A percentile compares a stretch with the other conserved stretches of the same genome.
Conservation (phyloP, 2,329 filamentous ascomycete genomes). For the Fonsecaea monophora region DNA sequence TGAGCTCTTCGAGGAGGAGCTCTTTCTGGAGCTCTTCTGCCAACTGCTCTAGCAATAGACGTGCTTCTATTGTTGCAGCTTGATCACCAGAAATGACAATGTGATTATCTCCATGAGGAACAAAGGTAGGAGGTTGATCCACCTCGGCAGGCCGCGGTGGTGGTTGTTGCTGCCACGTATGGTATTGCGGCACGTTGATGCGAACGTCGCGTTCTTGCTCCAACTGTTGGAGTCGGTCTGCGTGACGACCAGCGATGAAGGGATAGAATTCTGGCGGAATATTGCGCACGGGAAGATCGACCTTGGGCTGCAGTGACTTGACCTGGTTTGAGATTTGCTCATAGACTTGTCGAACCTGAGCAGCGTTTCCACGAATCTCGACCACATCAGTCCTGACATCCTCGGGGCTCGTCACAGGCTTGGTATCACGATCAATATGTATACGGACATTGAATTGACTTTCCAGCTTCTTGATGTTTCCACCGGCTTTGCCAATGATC, state of each 20-base stretch:
- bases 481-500: conserved; percentile 91
- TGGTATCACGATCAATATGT: conserved; percentile 73
- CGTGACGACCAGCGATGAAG: conserved; percentile 84
- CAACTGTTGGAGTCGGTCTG: conserved; percentile 69
- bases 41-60: conserved; percentile 78
- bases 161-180: conserved; percentile 72
- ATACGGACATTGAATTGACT: conserved; percentile 89
- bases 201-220: conserved; percentile 77
- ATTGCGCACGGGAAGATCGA: conserved; percentile 79
- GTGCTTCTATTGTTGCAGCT: conserved; percentile 77
- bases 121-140: conserved; percentile 73
- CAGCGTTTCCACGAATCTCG: conserved; percentile 85
- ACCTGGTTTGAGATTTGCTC: conserved; percentile 87
- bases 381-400: conserved; percentile 82
- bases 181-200: conserved; percentile 81
- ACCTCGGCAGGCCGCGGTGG: conserved; percentile 67
- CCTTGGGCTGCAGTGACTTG: conserved; percentile 80
- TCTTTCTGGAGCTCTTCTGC: conserved; percentile 77
- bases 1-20: conserved; percentile 77
- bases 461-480: conserved; percentile 87
- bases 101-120: conserved; percentile 73
- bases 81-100: conserved; percentile 90
- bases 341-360: conserved; percentile 82
- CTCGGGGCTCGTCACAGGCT: conserved; percentile 72
- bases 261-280: conserved; percentile 94